Base-by-base conservation (phyloP, 202 grass and related monocot species). In the Bolboschoenoplectus hybrid region DNA sequence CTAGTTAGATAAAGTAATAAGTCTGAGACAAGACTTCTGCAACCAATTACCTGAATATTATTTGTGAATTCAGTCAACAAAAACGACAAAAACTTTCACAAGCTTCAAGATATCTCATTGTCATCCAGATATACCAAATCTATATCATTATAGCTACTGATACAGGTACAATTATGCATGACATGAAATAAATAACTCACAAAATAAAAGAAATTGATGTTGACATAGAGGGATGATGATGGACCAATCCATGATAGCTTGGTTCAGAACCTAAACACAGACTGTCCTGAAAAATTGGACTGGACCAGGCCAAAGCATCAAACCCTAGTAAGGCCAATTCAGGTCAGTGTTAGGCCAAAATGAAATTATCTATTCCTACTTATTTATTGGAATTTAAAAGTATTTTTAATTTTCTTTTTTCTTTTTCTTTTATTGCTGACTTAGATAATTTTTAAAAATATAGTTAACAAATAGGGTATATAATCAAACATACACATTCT, bases 161-260 rank as follows among this genome's bases (percentile, higher is more conserved):
- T 79, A 41, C 2, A 10, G 13, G 5, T 79, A 79, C 35, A 79
- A 79, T 46, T 71, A 46, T 60, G 35, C 75, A 79, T 60, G 52
- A 19, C 3, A 39, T 17, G 32, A 39, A 53, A 41, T 41, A 52
- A 35, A 79, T 1, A 58, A 60, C 52, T 79, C 16, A 1, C 32
- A 60, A 79, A 50, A 14, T 19, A 41, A 41, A 58, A 58, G 52
- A 14, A 78, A 79, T 10, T 74, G 2, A 77, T 77, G 74, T 11
- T 34, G 3, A 74, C 32, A 39, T 58, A 75, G 72, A 32, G 68
- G 68, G 34, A 58, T 41, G 5, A 9, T 40, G 51, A 14, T 79
- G 34, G 49, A 56, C 49, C 26, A 56, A 38, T 55, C 5, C 11
- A 1, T 9, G 12, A 6, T 16, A 35, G 5, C 26, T 56, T 76